Base-by-base conservation (phyloP, 116 monocot genomes). In the Cymodocea nodosa region DNA sequence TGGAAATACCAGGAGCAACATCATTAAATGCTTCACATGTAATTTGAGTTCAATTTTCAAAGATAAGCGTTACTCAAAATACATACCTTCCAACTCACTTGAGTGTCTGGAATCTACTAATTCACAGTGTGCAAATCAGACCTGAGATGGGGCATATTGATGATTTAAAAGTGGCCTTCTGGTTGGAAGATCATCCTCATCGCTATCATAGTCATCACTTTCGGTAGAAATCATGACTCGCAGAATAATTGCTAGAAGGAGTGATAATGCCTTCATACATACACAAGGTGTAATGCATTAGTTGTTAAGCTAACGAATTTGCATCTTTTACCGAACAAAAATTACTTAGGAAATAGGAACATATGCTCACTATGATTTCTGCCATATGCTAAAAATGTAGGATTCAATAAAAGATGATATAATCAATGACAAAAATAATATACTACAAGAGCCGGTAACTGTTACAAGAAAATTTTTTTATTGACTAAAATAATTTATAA, bases 131-230 rank as follows among this genome's bases (percentile, higher is more conserved):
- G 44, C 44, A 44, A 44, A 54, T 54, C 54, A 54, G 20, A 54
- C 15, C 11, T 54, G 15, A 54, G 54, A 11, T 64, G 20, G 40
- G 12, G 15, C 24, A 60, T 51, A 51, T 62, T 15, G 67, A 68
- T 83, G 69, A 68, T 64, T 59, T 25, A 89, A 49, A 51, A 89
- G 76, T 22, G 89, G 89, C 51, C 80, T 79, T 53, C 83, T 82
- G 59, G 82, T 65, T 15, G 79, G 75, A 65, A 18, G 10, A 57
- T 78, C 52, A 74, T 93, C 89, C 39, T 89, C 89, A 75, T 93
- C 93, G 55, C 89, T 93, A 56, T 93, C 89, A 59, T 72, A 83
- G 56, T 81, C 79, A 12, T 62, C 49, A 17, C 72, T 72, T 54
- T 66, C 74, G 12, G 24, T 58, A 39, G 86, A 71, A 69, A 82